Evolutionary conservation across 169 alveolate genomes (phyloP).

Genomic region (Cryptosporidium sp.): DNA sequence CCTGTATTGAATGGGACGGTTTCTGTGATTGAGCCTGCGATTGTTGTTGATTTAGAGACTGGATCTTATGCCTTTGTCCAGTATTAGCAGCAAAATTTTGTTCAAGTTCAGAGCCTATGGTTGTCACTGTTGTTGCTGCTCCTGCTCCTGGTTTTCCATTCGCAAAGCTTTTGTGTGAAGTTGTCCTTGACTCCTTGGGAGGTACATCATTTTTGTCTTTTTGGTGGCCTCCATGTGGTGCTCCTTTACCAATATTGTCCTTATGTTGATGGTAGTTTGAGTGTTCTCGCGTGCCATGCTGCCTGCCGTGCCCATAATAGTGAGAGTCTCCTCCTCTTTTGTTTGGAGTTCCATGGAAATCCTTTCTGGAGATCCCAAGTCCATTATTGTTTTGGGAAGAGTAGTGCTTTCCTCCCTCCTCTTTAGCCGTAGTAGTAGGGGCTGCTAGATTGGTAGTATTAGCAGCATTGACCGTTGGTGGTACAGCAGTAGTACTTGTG

Average conservation of each 20-base stretch:
- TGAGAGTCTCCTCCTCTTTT: slow-evolving; percentile 5
- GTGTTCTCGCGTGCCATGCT: background rate
- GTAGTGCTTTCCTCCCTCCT: background rate
- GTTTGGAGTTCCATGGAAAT: background rate
- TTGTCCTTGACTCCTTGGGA: background rate
- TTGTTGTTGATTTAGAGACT: background rate
- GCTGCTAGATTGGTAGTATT: background rate
- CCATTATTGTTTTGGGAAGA: background rate
- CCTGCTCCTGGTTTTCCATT: background rate
- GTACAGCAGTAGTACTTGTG: background rate
- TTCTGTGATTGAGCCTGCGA: background rate
- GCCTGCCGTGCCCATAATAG: background rate
- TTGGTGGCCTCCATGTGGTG: background rate
- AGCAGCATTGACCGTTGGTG: background rate
- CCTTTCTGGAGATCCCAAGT: background rate
- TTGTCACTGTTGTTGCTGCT: background rate
- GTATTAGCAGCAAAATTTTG: background rate
- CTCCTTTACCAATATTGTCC: background rate
- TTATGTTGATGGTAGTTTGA: slow-evolving; percentile 5
- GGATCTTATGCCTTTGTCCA: background rate
- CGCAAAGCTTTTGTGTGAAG: background rate
- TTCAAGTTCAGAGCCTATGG: background rate
- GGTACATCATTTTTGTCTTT: background rate
- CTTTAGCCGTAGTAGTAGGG: background rate
- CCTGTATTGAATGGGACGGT: background rate